Evolutionary conservation across 139 green algal genomes (phyloP).

Genomic region (Chlamydomonas sp.): DNA sequence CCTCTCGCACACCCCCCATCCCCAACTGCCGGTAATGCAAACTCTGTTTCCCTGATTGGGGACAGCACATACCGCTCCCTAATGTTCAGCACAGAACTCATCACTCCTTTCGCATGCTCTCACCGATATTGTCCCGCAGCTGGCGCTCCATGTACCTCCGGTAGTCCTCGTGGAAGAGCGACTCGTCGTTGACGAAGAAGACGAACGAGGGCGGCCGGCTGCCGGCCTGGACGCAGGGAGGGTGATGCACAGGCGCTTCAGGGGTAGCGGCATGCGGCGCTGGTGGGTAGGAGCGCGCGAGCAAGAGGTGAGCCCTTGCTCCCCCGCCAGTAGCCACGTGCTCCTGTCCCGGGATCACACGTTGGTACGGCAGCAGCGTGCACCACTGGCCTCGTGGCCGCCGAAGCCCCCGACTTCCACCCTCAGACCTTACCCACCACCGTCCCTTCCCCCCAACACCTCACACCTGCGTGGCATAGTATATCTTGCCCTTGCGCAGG

Average conservation of each 20-base stretch:
- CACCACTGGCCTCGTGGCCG: too few relatives aligned
- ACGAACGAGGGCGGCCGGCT: conserved; percentile 94
- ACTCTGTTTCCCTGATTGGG: too few relatives aligned
- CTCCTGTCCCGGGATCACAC: too few relatives aligned
- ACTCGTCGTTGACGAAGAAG: conserved; percentile 95
- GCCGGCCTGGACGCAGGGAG: conserved; percentile 64
- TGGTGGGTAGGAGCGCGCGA: too few relatives aligned
- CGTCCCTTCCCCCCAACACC: background rate
- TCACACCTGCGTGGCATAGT: conserved; percentile 91
- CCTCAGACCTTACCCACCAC: background rate
- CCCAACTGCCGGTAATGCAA: too few relatives aligned
- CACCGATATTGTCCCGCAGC: conserved; percentile 83
- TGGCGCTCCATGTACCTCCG: conserved; percentile 79
- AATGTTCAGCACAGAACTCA: too few relatives aligned
- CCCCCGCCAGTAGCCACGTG: too few relatives aligned
- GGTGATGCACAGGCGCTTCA: background rate
- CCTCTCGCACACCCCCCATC: too few relatives aligned
- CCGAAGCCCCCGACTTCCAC: background rate
- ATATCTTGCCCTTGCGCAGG: conserved; percentile 81
- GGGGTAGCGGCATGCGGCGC: too few relatives aligned
- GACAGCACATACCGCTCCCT: too few relatives aligned
- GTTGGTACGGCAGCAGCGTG: too few relatives aligned
- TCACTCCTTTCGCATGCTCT: background rate
- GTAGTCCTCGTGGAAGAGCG: conserved; percentile 93
- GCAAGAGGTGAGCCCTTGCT: too few relatives aligned